phyloP scores from a whole-genome alignment of 768 basidiomycete species.

The Grammothele lineata region DNA sequence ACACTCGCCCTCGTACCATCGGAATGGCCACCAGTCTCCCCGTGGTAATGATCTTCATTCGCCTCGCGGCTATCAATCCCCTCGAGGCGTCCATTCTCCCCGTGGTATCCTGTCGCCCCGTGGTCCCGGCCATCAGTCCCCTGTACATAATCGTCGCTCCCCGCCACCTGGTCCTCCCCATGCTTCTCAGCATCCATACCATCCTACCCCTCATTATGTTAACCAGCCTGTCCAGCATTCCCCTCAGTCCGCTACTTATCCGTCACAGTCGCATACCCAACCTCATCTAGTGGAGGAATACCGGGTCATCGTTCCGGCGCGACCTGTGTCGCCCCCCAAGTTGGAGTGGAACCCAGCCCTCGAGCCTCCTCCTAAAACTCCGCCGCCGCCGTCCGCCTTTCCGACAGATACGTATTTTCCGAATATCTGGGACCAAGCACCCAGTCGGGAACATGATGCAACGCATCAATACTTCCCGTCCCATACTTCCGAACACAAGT shows the following conservation, averaged over 20 bases:
- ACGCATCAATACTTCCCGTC: conserved; percentile 25
- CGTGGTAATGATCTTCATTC: conserved; percentile 1
- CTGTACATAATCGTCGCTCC: conserved; percentile 9
- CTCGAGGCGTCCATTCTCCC: conserved; percentile 15
- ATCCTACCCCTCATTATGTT: conserved; percentile 16
- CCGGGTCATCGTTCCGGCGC: conserved; percentile 18
- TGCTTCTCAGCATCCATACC: conserved; percentile 3
- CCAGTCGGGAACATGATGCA: conserved; percentile 36
- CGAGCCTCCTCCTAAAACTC: conserved; percentile 70
- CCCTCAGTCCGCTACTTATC: background rate
- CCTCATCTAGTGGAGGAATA: no score
- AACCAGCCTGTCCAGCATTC: conserved; percentile 12
- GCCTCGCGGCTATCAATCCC: conserved; percentile 6
- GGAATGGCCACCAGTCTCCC: conserved; percentile 5
- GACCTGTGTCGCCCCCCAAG: conserved; percentile 58
- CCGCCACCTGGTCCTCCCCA: conserved; percentile 7
- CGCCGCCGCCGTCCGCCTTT: conserved; percentile 53
- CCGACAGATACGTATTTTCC: conserved; percentile 76
- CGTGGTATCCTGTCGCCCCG: no score
- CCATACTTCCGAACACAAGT: conserved; percentile 35
- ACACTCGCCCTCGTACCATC: background rate
- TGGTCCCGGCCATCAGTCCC: conserved; percentile 9
- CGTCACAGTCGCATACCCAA: no score
- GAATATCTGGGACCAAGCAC: conserved; percentile 80
- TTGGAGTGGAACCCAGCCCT: conserved; percentile 77